Evolutionary conservation across 352 stramenopile species (phyloP).

Genomic region (Phytophthora crassamura): DNA sequence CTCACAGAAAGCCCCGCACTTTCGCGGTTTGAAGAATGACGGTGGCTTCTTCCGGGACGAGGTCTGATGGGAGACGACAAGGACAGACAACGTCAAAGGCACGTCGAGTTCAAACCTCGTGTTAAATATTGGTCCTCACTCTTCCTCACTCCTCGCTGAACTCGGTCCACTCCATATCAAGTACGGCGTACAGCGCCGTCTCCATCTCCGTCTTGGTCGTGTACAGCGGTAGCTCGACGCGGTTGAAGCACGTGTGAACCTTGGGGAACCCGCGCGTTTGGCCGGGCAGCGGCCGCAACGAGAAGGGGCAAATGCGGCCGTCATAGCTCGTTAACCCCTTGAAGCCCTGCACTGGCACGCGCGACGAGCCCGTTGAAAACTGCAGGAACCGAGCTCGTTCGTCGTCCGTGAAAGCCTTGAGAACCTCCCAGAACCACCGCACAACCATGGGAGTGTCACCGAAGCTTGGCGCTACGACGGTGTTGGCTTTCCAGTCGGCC

Average conservation of each 20-base stretch:
- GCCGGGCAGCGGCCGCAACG: conserved; percentile 59
- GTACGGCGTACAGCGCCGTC: conserved; percentile 94
- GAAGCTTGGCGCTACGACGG: conserved; percentile 59
- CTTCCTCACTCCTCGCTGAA: conserved; percentile 85
- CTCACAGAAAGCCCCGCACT: too few species aligned
- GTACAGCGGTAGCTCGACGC: conserved; percentile 83
- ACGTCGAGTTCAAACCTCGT: conserved; percentile 2
- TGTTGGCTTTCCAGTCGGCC: conserved; percentile 88
- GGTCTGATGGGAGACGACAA: conserved; percentile 20
- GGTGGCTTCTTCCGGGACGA: conserved; percentile 7
- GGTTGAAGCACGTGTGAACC: conserved; percentile 89
- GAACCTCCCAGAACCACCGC: conserved; percentile 83
- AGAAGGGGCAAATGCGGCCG: conserved; percentile 80
- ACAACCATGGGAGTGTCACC: conserved; percentile 52
- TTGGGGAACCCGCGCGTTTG: conserved; percentile 76
- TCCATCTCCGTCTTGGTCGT: conserved; percentile 91
- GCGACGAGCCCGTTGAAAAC: conserved; percentile 86
- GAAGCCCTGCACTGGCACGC: conserved; percentile 88
- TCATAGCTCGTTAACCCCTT: conserved; percentile 85
- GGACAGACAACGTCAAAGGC: conserved; percentile 6
- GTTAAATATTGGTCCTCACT: conserved; percentile 36
- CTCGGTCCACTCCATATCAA: conserved; percentile 96
- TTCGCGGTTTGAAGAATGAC: too few species aligned
- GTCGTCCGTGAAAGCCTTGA: conserved; percentile 64
- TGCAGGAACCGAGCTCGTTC: conserved; percentile 86